Base-by-base conservation (phyloP, 495 filamentous ascomycete species). In the Chaetomium cochliodes region DNA sequence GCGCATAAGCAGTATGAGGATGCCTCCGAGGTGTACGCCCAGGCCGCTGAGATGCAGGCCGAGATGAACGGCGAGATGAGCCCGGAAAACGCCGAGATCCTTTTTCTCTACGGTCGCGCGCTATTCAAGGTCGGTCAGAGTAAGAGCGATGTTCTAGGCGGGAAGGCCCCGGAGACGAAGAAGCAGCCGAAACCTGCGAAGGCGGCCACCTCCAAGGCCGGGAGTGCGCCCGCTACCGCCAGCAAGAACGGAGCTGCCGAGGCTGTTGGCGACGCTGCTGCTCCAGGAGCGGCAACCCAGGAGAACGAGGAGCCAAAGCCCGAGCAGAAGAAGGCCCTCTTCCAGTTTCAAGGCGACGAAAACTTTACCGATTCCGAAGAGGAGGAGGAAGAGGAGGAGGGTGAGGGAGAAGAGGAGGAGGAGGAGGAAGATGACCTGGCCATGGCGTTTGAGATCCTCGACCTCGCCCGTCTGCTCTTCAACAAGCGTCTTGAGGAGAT, bases 311-410 rank as follows among this genome's bases (percentile, higher is more conserved):
- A 74, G 52, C 74, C 72, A 47, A 44, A 25, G 18, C 30, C 58
- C 7, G 71, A 71, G 64, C 44, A 50, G n/a, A 84, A 80, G 64
- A 93, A 92, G 74, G 84, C 91, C 1, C 85, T 89, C 57, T 97
- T 98, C 74, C 90, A 94, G 65, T 96, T 98, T 69, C 90, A 87
- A 0, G 96, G 96, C 50, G 94, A 97, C 68, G 93, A 97, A 75
- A 92, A 96, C 70, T 96, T 89, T 77, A 91, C 91, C 42, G 89
- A 92, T 54, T 88, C 87, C 1, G 92, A 92, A 30, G 89, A 87
- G 33, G 82, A 82, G 42, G 79, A 78, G 20, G 78, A 67, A 26
- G 74, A 62, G 37, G 72, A 70, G 33, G 82, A 79, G 13, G 75
- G 72, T 13, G 76, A 76, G 46, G 75, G 55, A 8, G 79, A 71